Percentiles rank a stretch among this genome's conserved stretches.
phyloP scores from a whole-genome alignment of 805 yeast species.

The Hanseniaspora vineae region DNA sequence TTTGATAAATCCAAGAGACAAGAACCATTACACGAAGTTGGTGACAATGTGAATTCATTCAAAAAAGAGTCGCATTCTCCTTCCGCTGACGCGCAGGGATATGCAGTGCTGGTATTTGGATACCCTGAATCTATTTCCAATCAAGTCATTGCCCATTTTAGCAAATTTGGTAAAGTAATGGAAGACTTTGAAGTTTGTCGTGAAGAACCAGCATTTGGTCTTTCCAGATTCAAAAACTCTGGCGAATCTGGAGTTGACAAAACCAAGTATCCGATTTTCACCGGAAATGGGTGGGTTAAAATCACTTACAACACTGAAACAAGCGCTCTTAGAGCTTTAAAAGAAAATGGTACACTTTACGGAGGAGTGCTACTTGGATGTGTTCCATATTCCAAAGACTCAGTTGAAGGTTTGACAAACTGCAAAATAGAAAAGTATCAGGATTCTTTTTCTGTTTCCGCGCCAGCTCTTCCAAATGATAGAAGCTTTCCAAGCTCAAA shows the following conservation, averaged over 20 bases:
- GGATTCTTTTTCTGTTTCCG: neutral
- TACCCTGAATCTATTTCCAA: slow-evolving; percentile 68
- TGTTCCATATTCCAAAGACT: slow-evolving; percentile 50
- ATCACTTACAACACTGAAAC: slow-evolving; percentile 65
- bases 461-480: neutral
- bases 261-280: slow-evolving; percentile 48
- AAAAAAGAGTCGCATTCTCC: neutral
- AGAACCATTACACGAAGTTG: neutral
- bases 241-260: slow-evolving; percentile 6
- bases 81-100: slow-evolving; percentile 24
- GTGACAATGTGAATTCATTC: neutral
- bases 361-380: slow-evolving; percentile 57
- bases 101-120: slow-evolving; percentile 77
- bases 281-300: slow-evolving; percentile 88
- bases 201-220: slow-evolving; percentile 9
- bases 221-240: slow-evolving; percentile 11
- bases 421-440: slow-evolving; percentile 17
- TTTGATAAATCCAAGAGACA: slow-evolving; percentile 2
- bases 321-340: slow-evolving; percentile 70
- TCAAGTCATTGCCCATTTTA: slow-evolving; percentile 56
- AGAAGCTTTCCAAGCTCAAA: too few relatives aligned
- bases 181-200: slow-evolving; percentile 49
- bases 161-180: slow-evolving; percentile 65
- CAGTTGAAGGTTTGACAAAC: slow-evolving; percentile 45
- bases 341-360: slow-evolving; percentile 65